A percentile compares a stretch with the other conserved stretches of the same genome.
Conservation (phyloP, 2,329 filamentous ascomycete genomes). For the Podosphaera leucotricha region DNA sequence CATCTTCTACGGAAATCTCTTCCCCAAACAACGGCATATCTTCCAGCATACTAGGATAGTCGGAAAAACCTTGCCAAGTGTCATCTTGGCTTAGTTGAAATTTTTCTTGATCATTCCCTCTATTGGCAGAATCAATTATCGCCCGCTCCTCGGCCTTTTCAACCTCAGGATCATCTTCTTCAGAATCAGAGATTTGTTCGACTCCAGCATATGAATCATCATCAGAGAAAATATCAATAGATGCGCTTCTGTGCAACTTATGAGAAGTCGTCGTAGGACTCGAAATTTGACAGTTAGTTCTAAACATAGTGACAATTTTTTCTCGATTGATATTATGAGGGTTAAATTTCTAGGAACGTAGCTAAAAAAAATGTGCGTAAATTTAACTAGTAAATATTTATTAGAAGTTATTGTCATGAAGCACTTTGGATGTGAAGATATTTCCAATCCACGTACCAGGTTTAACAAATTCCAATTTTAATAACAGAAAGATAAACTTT, state of each 20-base stretch:
- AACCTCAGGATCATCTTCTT: constrained; percentile 59
- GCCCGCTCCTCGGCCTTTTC: constrained; percentile 56
- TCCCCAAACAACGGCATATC: constrained; percentile 16
- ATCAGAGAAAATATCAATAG: constrained; percentile 30
- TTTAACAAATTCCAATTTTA: constrained; percentile 1
- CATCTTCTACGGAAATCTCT: constrained; percentile 1
- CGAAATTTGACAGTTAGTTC: constrained; percentile 20
- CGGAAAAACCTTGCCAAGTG: constrained; percentile 31
- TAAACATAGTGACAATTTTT: constrained; percentile 7
- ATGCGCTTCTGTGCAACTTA: constrained; percentile 12
- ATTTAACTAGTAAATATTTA: not conserved
- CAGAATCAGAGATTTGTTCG: constrained; percentile 57
- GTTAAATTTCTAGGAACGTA: not conserved
- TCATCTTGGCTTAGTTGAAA: constrained; percentile 18
- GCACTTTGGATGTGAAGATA: not conserved
- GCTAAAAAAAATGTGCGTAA: not conserved
- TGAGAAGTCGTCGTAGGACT: constrained; percentile 9
- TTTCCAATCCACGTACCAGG: not conserved
- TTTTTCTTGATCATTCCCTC: constrained; percentile 18
- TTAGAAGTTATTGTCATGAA: not conserved
- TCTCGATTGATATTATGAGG: not conserved
- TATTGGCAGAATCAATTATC: constrained; percentile 27
- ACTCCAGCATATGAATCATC: constrained; percentile 46
- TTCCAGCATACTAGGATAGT: constrained; percentile 7
- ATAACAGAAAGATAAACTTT: constrained; percentile 3